Evolutionary conservation across 2,329 filamentous ascomycete genomes (phyloP), one percentile per base, ranked within the genome.

Genomic region (Pochonia chlamydosporia): DNA sequence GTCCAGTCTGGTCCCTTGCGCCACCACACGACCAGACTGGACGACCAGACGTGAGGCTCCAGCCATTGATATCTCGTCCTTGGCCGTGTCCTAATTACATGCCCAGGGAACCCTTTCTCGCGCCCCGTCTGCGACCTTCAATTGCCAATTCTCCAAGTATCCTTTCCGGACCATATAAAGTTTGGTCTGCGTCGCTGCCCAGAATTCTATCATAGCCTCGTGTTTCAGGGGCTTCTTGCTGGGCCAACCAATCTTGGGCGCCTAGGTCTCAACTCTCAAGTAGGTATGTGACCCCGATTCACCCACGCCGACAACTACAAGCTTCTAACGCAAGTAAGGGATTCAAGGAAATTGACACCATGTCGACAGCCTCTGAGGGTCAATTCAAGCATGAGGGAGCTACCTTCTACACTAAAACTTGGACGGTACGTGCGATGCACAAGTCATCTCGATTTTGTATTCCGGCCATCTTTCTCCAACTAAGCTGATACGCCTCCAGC

Each of bases 401-500:
- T 40, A 71, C 62, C 59, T 70, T 81, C 23, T 78, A 77, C 64
- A 75, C 74, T 50, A 81, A 79, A 62, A 77, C 76, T 14, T 81
- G 76, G 76, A 72, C 75, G 55, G 78, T 82, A 65, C 62, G 76
- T 66, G 39, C 13, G 23, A 36, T 18, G 10, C 26, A 40, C 6
- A 33, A 8, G 10, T 33, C 11, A 33, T 16, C 24, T 33, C 25
- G 23, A 33, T 26, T 18, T 13, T 25, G 16, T 18, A 16, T 23
- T 36, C 21, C 14, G 9, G 18, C 8, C 26, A 28, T n/a, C n/a
- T n/a, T n/a, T n/a, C n/a, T n/a, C 31, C 31, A 9, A 43, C 31
- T 8, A 31, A 20, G 11, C 21, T 25, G 18, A n/a, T 11, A 7
- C n/a, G 10, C 14, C 10, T 18, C 18, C 40, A 82, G 82, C 80